These are phyloP conservation scores for Rhododendron ferrugineum DNA, from an alignment of 148 eudicot genomes.

Conservation along the genomic window DNA sequence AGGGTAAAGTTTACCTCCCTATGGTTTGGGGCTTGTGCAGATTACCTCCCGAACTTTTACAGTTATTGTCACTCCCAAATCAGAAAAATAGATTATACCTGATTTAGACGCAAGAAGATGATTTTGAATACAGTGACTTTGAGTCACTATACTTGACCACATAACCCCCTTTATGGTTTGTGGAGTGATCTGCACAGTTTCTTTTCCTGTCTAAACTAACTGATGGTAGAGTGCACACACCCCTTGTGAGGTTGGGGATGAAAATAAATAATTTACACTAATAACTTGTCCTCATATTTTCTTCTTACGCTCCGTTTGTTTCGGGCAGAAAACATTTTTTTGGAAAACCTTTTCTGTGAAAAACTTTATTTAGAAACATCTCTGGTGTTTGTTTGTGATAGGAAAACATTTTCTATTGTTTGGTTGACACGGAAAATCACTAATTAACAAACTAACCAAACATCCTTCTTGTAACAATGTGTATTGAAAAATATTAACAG, in stretches of 20 bases:
- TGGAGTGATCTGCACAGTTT: neutral
- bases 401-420: neutral
- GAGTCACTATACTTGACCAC: neutral
- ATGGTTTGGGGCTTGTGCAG: too few species aligned
- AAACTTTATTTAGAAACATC: too few species aligned
- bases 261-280: too few species aligned
- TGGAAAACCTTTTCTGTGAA: neutral
- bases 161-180: neutral
- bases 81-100: too few species aligned
- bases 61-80: too few species aligned
- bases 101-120: too few species aligned
- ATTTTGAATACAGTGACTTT: too few species aligned
- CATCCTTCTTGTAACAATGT: neutral
- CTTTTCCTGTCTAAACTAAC: neutral
- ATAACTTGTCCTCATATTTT: neutral
- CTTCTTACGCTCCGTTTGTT: neutral
- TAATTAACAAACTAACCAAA: neutral
- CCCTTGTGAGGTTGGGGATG: too few species aligned
- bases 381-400: neutral
- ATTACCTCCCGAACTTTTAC: too few species aligned
- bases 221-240: neutral
- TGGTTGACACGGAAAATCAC: too few species aligned
- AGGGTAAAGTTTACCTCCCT: neutral
- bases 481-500: too few species aligned
- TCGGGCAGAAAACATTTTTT: neutral